Percentiles rank a stretch among this genome's conserved stretches.
Conservation (phyloP, 176 grass and related monocot species). For the Ananas comosus region DNA sequence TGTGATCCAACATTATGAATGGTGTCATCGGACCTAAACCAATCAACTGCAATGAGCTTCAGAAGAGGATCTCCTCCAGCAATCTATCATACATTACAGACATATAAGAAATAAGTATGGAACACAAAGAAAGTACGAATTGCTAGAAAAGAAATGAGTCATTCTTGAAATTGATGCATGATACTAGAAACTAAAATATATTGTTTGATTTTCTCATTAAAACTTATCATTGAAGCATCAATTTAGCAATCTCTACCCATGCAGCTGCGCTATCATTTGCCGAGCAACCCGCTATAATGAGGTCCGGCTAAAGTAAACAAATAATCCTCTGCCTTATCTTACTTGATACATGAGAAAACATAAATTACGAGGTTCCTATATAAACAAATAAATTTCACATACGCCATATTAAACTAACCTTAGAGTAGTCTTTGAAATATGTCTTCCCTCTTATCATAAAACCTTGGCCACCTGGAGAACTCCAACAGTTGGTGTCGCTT, state of each 20-base stretch:
- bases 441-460: slow-evolving; percentile 98
- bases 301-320: not conserved
- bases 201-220: too few relatives aligned
- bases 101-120: slow-evolving; percentile 3
- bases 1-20: slow-evolving; percentile 82
- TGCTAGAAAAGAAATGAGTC: not conserved
- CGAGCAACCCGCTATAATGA: not conserved
- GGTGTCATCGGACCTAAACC: slow-evolving; percentile 71
- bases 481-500: slow-evolving; percentile 80
- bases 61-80: slow-evolving; percentile 82
- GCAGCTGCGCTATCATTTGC: too few relatives aligned
- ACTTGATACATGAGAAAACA: not conserved
- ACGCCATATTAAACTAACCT: slow-evolving; percentile 26
- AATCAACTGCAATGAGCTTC: slow-evolving; percentile 85
- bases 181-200: too few relatives aligned
- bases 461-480: slow-evolving; percentile 59
- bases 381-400: too few relatives aligned
- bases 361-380: not conserved
- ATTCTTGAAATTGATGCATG: too few relatives aligned
- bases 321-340: not conserved
- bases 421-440: slow-evolving; percentile 75
- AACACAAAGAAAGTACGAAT: not conserved
- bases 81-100: slow-evolving; percentile 40
- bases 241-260: too few relatives aligned
- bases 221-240: too few relatives aligned